Evolutionary conservation across 1,284 basidiomycete genomes (phyloP).

Genomic region (Ceratobasidium sp.): DNA sequence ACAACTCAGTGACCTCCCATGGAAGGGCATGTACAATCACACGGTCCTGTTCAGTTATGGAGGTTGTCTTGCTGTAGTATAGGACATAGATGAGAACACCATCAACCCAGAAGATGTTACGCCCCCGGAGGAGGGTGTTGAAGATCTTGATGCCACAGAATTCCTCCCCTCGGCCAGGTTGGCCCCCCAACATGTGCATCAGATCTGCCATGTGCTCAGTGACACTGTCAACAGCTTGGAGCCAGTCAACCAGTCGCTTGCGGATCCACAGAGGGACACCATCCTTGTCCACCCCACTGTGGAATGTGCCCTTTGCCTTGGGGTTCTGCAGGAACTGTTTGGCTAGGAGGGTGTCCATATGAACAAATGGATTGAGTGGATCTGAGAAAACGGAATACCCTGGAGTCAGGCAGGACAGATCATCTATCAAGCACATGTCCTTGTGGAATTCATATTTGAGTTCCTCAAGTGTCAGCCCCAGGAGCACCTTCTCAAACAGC

Average conservation of each 20-base stretch:
- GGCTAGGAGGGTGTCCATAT: not conserved
- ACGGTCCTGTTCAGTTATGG: not conserved
- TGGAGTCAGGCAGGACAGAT: not conserved
- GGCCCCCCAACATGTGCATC: not conserved
- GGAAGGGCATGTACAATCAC: slow-evolving; percentile 1
- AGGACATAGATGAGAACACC: not conserved
- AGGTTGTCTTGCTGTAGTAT: not conserved
- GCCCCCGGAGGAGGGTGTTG: not conserved
- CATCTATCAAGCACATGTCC: no score
- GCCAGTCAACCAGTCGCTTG: not conserved
- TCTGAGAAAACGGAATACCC: slow-evolving; percentile 16
- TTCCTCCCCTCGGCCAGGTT: not conserved
- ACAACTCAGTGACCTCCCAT: not conserved
- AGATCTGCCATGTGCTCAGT: not conserved
- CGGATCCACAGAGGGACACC: not conserved
- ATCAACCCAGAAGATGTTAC: not conserved
- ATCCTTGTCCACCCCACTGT: not conserved
- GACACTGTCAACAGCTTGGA: not conserved
- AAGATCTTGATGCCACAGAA: not conserved
- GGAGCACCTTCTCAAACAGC: no score
- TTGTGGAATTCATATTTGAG: no score
- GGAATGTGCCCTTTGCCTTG: not conserved
- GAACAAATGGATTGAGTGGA: not conserved
- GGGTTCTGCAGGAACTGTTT: not conserved
- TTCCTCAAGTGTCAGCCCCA: no score